phyloP scores from a whole-genome alignment of 73 alveolate genomes.

The Tetrahymena borealis region DNA sequence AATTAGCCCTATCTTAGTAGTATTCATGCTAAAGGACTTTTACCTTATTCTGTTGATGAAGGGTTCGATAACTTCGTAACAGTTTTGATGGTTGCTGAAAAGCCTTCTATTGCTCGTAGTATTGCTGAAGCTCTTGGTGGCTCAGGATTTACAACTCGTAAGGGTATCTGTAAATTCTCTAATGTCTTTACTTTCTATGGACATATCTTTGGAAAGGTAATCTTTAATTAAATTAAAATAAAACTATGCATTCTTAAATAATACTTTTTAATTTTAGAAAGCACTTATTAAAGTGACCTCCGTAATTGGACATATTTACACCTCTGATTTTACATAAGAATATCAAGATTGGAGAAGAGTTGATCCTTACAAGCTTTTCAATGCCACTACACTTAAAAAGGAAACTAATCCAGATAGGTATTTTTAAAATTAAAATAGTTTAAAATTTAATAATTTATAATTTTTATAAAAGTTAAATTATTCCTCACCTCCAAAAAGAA shows the following conservation, averaged over 20 bases:
- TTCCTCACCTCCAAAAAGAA: slow-evolving; percentile 51
- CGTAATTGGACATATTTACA: slow-evolving; percentile 25
- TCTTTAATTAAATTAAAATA: slow-evolving; percentile 1
- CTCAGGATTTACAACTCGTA: background rate
- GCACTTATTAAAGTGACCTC: slow-evolving; percentile 31
- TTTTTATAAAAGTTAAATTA: background rate
- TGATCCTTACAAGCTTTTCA: slow-evolving; percentile 94
- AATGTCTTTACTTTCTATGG: background rate
- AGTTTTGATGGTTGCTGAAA: slow-evolving; percentile 98
- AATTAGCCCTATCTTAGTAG: background rate
- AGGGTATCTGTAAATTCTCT: slow-evolving; percentile 17
- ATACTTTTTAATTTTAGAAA: background rate
- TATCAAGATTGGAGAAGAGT: slow-evolving; percentile 31
- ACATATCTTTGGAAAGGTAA: background rate
- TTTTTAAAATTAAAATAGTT: background rate
- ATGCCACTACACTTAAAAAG: slow-evolving; percentile 92
- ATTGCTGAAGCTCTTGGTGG: slow-evolving; percentile 83
- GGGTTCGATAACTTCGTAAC: background rate
- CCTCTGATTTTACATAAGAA: slow-evolving; percentile 36
- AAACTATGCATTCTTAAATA: slow-evolving; percentile 5
- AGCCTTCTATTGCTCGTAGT: slow-evolving; percentile 96
- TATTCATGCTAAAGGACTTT: background rate
- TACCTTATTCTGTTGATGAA: background rate
- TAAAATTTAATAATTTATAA: background rate
- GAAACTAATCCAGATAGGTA: slow-evolving; percentile 51